Conservation (phyloP, 331 rosid species). For the Pyrus hybrid region DNA sequence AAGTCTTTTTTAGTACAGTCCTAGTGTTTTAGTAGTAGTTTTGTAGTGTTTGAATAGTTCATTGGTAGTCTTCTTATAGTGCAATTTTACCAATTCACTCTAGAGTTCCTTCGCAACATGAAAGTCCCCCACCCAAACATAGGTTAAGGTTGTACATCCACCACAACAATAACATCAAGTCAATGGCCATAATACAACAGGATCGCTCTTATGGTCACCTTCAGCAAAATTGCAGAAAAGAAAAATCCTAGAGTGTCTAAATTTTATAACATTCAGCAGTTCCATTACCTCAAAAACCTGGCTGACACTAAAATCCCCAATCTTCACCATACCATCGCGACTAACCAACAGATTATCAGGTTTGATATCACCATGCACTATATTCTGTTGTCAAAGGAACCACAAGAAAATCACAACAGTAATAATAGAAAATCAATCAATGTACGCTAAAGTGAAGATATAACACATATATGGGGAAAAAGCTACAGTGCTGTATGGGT, state of each 20-base stretch:
- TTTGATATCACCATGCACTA: conserved; percentile 93
- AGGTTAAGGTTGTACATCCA: not conserved
- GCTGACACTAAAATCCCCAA: conserved; percentile 86
- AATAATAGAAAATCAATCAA: not conserved
- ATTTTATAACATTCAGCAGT: not conserved
- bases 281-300: conserved; percentile 75
- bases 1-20: not conserved
- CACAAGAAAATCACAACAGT: conserved; percentile 6
- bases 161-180: not conserved
- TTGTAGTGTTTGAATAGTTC: not conserved
- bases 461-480: not conserved
- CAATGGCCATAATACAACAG: not conserved
- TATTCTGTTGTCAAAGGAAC: conserved; percentile 55
- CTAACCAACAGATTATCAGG: conserved; percentile 92
- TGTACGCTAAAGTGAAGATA: not conserved
- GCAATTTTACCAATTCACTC: not conserved
- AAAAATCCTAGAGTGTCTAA: not conserved
- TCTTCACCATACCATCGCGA: conserved; percentile 69
- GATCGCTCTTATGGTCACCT: not conserved
- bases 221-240: not conserved
- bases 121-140: not conserved
- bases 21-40: not conserved
- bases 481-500: not conserved
- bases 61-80: not conserved
- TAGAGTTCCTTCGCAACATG: not conserved